These are phyloP conservation scores for Ustilago hordei DNA, from an alignment of 1,284 basidiomycete species.

Conservation along the genomic window DNA sequence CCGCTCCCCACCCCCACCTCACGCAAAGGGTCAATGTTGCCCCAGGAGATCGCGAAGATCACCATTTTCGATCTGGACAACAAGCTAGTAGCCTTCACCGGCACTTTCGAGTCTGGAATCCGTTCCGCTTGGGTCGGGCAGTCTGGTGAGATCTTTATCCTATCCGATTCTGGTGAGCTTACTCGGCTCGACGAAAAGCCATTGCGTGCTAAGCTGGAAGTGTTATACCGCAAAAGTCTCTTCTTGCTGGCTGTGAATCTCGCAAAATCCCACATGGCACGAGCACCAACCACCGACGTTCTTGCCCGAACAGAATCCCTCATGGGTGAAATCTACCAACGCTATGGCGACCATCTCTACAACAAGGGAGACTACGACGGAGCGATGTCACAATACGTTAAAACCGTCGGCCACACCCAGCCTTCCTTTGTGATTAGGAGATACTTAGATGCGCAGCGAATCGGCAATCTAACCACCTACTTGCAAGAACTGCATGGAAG, in stretches of 20 bases:
- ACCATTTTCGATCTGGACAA: constrained; percentile 93
- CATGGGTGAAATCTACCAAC: constrained; percentile 69
- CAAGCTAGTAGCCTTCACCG: constrained; percentile 82
- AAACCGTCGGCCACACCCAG: constrained; percentile 88
- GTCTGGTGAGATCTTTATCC: constrained; percentile 52
- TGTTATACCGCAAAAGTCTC: constrained; percentile 62
- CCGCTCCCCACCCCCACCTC: constrained; percentile 29
- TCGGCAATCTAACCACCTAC: constrained; percentile 93
- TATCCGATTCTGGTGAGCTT: constrained; percentile 51
- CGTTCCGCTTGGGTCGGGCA: constrained; percentile 42
- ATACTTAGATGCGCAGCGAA: constrained; percentile 96
- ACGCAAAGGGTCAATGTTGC: constrained; percentile 19
- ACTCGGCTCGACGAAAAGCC: constrained; percentile 59
- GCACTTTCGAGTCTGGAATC: constrained; percentile 58
- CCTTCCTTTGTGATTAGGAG: constrained; percentile 95
- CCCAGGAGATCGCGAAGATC: constrained; percentile 75
- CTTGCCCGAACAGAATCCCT: constrained; percentile 50
- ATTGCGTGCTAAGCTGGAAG: constrained; percentile 60
- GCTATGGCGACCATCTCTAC: constrained; percentile 93
- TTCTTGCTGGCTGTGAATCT: constrained; percentile 65
- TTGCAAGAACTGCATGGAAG: constrained; percentile 92
- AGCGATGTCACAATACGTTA: constrained; percentile 89
- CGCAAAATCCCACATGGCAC: constrained; percentile 52
- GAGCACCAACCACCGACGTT: constrained; percentile 40
- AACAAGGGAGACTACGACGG: constrained; percentile 90